A percentile compares a stretch with the other conserved stretches of the same genome.
These are phyloP conservation scores for Zarea fungicola DNA, from an alignment of 2,329 filamentous ascomycete genomes.

Conservation along the genomic window DNA sequence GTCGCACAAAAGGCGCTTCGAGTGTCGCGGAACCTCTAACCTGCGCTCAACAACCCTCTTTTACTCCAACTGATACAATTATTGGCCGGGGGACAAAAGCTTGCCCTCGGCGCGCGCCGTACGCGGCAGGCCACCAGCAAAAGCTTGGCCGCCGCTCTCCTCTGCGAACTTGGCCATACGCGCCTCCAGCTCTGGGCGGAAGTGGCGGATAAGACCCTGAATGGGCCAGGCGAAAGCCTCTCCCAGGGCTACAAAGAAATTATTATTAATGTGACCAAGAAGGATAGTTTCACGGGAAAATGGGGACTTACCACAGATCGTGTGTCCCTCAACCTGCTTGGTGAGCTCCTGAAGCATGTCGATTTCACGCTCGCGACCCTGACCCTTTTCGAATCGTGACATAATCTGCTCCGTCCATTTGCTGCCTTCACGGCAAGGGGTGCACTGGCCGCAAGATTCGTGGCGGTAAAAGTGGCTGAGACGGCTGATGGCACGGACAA, in stretches of 20 bases:
- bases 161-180: conserved; percentile 77
- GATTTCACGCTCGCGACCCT: conserved; percentile 85
- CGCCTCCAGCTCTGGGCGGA: conserved; percentile 90
- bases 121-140: conserved; percentile 85
- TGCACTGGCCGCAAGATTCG: conserved; percentile 97
- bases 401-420: conserved; percentile 99
- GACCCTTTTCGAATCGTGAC: conserved; percentile 88
- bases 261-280: too few species aligned
- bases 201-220: conserved; percentile 96
- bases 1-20: conserved; percentile 10
- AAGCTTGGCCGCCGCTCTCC: conserved; percentile 65
- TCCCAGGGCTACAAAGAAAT: conserved; percentile 68
- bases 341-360: conserved; percentile 99
- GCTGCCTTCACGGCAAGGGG: conserved; percentile 96
- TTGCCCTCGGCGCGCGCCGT: conserved; percentile 71
- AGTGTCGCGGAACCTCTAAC: conserved; percentile 2
- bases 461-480: conserved; percentile 97
- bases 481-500: conserved; percentile 88
- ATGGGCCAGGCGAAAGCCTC: conserved; percentile 99
- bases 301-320: conserved; percentile 74
- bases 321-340: conserved; percentile 99
- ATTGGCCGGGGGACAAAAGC: conserved; percentile 86
- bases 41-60: conserved; percentile 5
- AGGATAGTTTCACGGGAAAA: neutral
- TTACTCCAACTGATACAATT: conserved; percentile 32